A percentile compares a stretch with the other conserved stretches of the same genome.
These are phyloP conservation scores for Rubia tinctorum DNA, from an alignment of 305 asterid genomes.

Conservation along the genomic window DNA sequence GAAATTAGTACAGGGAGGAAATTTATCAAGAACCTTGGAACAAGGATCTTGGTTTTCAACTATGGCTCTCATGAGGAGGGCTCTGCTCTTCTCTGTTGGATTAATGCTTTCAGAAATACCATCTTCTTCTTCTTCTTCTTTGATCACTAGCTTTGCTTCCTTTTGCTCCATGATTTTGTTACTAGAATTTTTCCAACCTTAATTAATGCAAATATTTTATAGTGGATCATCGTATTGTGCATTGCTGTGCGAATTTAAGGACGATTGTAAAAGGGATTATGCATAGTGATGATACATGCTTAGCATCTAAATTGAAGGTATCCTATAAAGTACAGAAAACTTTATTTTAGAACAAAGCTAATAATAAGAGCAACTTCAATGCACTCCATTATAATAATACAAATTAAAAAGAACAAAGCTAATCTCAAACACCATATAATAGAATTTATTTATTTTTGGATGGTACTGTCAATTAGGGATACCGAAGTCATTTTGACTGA, in stretches of 20 bases:
- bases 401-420: too few relatives aligned
- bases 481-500: too few relatives aligned
- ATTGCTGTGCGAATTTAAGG: background rate
- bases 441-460: too few relatives aligned
- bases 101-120: background rate
- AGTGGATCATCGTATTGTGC: background rate
- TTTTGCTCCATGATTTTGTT: slow-evolving; percentile 7
- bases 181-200: background rate
- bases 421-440: too few relatives aligned
- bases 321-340: background rate
- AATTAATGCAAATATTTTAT: background rate
- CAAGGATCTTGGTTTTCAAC: slow-evolving; percentile 42
- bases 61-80: slow-evolving; percentile 45
- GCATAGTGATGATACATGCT: background rate
- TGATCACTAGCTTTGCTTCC: background rate
- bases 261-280: background rate
- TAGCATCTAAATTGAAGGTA: background rate
- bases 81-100: slow-evolving; percentile 37
- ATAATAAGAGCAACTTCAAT: too few relatives aligned
- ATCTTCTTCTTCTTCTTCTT: background rate
- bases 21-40: slow-evolving; percentile 41
- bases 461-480: too few relatives aligned
- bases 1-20: background rate
- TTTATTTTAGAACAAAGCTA: too few relatives aligned
- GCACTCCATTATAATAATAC: too few relatives aligned